Conservation (phyloP, 805 yeast species). For the Pichia ethanolica region DNA sequence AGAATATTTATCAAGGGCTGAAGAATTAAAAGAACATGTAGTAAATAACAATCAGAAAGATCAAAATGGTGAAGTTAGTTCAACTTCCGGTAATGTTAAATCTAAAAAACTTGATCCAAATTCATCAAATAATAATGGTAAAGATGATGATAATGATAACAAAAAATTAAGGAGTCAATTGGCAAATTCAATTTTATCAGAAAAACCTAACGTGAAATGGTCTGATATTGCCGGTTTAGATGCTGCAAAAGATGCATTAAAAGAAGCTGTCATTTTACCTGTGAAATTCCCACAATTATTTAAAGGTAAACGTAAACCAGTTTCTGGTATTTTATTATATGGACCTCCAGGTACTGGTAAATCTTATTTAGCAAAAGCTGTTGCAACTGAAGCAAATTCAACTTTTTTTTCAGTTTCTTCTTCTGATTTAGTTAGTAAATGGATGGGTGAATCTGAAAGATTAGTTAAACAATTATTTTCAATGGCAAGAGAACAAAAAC, state of each 20-base stretch:
- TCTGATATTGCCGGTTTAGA: slow-evolving; percentile 94
- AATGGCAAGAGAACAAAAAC: slow-evolving; percentile 95
- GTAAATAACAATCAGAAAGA: slow-evolving; percentile 47
- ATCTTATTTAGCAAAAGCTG: slow-evolving; percentile 94
- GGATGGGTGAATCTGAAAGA: slow-evolving; percentile 99
- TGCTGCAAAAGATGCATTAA: slow-evolving; percentile 89
- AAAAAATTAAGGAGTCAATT: slow-evolving; percentile 87
- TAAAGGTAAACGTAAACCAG: slow-evolving; percentile 90
- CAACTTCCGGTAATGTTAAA: slow-evolving; percentile 52
- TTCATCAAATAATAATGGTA: slow-evolving; percentile 28
- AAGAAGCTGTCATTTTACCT: slow-evolving; percentile 95
- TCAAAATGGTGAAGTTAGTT: slow-evolving; percentile 44
- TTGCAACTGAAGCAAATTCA: slow-evolving; percentile 96
- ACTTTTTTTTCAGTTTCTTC: slow-evolving; percentile 96
- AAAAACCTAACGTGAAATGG: slow-evolving; percentile 91
- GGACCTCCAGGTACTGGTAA: slow-evolving; percentile 99
- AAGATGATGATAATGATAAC: slow-evolving; percentile 64
- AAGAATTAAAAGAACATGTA: slow-evolving; percentile 82
- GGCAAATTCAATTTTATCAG: slow-evolving; percentile 84
- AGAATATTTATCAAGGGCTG: slow-evolving; percentile 89
- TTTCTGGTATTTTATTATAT: slow-evolving; percentile 78
- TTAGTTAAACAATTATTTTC: slow-evolving; percentile 89
- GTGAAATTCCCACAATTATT: slow-evolving; percentile 94
- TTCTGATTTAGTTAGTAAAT: slow-evolving; percentile 89
- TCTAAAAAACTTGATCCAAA: slow-evolving; percentile 36